phyloP scores from a whole-genome alignment of 306 rosid genomes.

The Ziziphus jujuba region DNA sequence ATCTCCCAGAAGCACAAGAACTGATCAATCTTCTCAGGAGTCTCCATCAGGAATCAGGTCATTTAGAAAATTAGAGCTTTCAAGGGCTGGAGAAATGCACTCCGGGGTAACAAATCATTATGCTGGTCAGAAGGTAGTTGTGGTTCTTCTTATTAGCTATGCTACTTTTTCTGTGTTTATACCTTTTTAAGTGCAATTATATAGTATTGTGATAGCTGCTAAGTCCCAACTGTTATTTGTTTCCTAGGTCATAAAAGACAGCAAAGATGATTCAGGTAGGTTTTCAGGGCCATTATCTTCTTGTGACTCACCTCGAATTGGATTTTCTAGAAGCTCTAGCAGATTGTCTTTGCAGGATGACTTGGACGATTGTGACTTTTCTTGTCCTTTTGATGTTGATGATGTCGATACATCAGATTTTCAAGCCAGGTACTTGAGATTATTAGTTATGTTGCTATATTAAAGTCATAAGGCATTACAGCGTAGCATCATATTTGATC shows the following conservation, averaged over 20 bases:
- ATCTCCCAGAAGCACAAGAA: constrained; percentile 62
- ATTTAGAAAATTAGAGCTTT: constrained; percentile 57
- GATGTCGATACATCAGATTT: constrained; percentile 68
- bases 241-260: constrained; percentile 59
- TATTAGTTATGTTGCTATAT: neutral
- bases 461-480: constrained; percentile 12
- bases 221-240: constrained; percentile 24
- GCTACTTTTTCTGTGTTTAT: constrained; percentile 20
- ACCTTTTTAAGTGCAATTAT: constrained; percentile 25
- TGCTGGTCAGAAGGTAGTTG: constrained; percentile 62
- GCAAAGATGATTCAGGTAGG: constrained; percentile 81
- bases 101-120: constrained; percentile 31
- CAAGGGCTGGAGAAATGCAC: constrained; percentile 53
- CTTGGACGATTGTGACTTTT: constrained; percentile 67
- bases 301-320: constrained; percentile 79
- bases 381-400: constrained; percentile 80
- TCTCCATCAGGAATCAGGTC: constrained; percentile 78
- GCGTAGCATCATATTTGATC: no score
- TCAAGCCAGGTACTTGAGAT: constrained; percentile 54
- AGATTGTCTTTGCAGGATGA: constrained; percentile 85
- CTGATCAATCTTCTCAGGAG: constrained; percentile 69
- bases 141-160: constrained; percentile 2
- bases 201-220: constrained; percentile 23
- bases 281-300: constrained; percentile 84
- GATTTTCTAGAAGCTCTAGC: constrained; percentile 84